Evolutionary conservation across 2,329 filamentous ascomycete genomes (phyloP).

Genomic region (Sclerotinia trifoliorum): DNA sequence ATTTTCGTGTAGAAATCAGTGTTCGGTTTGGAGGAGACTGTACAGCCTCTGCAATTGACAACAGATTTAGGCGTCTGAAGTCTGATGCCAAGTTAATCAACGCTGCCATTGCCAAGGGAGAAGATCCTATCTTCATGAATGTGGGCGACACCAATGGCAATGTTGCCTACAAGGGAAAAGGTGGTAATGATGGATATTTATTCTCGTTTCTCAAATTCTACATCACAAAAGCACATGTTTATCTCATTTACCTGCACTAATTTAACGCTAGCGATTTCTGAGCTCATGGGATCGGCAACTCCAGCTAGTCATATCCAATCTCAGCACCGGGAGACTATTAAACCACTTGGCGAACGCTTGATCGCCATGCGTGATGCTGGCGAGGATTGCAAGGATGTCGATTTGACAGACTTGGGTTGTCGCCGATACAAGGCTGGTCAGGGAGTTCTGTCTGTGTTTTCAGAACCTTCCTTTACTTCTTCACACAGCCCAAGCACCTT

Average conservation of each 20-base stretch:
- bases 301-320: constrained; percentile 10
- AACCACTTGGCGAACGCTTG: constrained; percentile 16
- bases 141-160: constrained; percentile 30
- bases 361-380: constrained; percentile 14
- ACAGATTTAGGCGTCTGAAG: constrained; percentile 44
- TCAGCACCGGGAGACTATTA: constrained; percentile 12
- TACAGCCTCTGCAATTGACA: constrained; percentile 42
- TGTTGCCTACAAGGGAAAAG: constrained; percentile 14
- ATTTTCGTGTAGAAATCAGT: constrained; percentile 27
- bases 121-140: constrained; percentile 41
- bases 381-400: constrained; percentile 16
- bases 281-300: constrained; percentile 10
- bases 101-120: constrained; percentile 34
- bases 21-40: constrained; percentile 39
- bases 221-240: constrained; percentile 17
- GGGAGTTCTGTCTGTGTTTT: constrained; percentile 17
- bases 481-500: neutral
- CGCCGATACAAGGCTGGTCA: constrained; percentile 21
- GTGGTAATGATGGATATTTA: constrained; percentile 22
- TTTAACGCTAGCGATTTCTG: neutral
- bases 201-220: constrained; percentile 16
- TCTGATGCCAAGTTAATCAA: constrained; percentile 42
- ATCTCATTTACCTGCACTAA: constrained; percentile 2
- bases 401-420: constrained; percentile 12
- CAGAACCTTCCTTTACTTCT: neutral